Evolutionary conservation across 2,329 filamentous ascomycete species (phyloP).

Genomic region (Sphaerulina vaccinii): DNA sequence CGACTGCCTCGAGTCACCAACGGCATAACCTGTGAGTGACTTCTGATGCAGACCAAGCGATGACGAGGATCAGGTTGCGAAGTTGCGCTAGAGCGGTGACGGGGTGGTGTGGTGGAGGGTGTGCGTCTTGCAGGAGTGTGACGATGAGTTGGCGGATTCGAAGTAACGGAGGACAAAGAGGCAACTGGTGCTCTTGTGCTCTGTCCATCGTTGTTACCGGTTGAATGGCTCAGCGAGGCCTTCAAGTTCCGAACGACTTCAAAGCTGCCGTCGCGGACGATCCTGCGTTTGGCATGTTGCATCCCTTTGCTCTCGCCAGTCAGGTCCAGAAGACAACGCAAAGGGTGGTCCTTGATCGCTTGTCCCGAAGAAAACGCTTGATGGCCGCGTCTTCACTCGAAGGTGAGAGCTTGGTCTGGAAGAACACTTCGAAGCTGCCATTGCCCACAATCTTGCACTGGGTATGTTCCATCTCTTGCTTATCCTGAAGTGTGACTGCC

Average conservation of each 20-base stretch:
- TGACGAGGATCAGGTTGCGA: too few species aligned
- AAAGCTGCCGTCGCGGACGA: background rate
- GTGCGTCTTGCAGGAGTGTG: background rate
- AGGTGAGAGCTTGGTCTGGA: constrained; percentile 98
- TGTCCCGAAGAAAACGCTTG: constrained; percentile 98
- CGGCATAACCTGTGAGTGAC: too few species aligned
- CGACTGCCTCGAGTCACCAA: too few species aligned
- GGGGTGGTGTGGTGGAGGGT: background rate
- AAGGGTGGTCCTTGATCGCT: too few species aligned
- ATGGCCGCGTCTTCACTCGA: constrained; percentile 97
- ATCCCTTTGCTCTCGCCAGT: background rate
- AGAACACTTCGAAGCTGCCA: constrained; percentile 97
- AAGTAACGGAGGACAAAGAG: background rate
- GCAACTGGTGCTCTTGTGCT: background rate
- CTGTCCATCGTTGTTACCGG: background rate
- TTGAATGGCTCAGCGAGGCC: background rate
- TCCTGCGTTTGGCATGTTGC: background rate
- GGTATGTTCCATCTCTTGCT: constrained; percentile 96
- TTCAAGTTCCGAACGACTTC: background rate
- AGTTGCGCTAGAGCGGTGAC: too few species aligned
- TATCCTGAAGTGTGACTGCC: too few species aligned
- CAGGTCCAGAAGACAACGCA: too few species aligned
- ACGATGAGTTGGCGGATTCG: too few species aligned
- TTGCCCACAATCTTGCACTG: constrained; percentile 99
- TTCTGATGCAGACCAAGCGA: too few species aligned